Evolutionary conservation across 2,329 filamentous ascomycete species (phyloP), one percentile per base, ranked within the genome.

Genomic region (Ceratocystis destructans): DNA sequence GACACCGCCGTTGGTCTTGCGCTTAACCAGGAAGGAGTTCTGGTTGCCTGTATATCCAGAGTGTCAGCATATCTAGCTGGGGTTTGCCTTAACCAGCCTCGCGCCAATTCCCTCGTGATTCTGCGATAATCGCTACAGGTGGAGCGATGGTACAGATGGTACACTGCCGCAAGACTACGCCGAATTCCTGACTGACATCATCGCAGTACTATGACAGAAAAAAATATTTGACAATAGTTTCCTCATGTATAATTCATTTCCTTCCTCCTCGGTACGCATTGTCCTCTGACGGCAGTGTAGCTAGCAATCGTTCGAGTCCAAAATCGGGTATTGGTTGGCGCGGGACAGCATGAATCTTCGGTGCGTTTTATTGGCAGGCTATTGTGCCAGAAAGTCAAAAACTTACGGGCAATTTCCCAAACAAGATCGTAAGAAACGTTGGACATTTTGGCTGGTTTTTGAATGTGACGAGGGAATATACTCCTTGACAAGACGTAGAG

Each of bases 381-480:
- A 17, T 22, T 17, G 44, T 41, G 46, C 20, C 20, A 20, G 25
- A 63, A 50, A 31, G 44, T 28, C 53, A 57, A 33, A 65, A 85
- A 91, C 91, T 79, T 87, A 96, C 92, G 90, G 83, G 87, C 87
- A 79, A 95, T 81, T 85, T 93, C 88, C 93, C 93, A 97, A 83
- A 96, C 81, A 74, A 96, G 84, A 81, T 96, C 92, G 76, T 87
- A 80, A 78, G 91, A 95, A 76, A 96, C 83, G 82, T 91, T 90
- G 74, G 78, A 77, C 81, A 84, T 84, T 78, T 78, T 84, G 82
- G 74, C 74, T 73, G 75, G 69, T 59, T 57, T 70, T 57, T 70
- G 59, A 64, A 55, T 53, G 64, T 67, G 67, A 61, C 37, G 66
- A 64, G 61, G 66, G 48, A 61, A 64, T 67, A 50, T 48, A 61